Evolutionary conservation across 306 rosid species (phyloP).

Genomic region (cucumber (Cucumis sativus)): Cucumber_9930_V3 NC_026658.2:25634001-25634500

Average conservation of each 20-base stretch:
- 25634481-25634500: no score
- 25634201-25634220: background rate
- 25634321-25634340: background rate
- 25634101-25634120: background rate
- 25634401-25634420: background rate
- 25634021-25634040: conserved; percentile 90
- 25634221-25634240: background rate
- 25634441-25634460: no score
- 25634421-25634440: background rate
- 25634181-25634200: background rate
- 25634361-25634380: background rate
- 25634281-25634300: background rate
- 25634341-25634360: background rate
- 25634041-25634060: conserved; percentile 96
- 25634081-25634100: conserved; percentile 30
- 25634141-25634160: background rate
- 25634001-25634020: conserved; percentile 94
- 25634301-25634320: background rate
- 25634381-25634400: background rate
- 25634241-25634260: background rate
- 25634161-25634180: background rate
- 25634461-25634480: background rate
- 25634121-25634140: background rate
- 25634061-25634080: conserved; percentile 94
- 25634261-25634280: background rate